Percentiles rank a stretch among this genome's conserved stretches.
Conservation (phyloP, 768 basidiomycete genomes). For the Heimioporus sp. region DNA sequence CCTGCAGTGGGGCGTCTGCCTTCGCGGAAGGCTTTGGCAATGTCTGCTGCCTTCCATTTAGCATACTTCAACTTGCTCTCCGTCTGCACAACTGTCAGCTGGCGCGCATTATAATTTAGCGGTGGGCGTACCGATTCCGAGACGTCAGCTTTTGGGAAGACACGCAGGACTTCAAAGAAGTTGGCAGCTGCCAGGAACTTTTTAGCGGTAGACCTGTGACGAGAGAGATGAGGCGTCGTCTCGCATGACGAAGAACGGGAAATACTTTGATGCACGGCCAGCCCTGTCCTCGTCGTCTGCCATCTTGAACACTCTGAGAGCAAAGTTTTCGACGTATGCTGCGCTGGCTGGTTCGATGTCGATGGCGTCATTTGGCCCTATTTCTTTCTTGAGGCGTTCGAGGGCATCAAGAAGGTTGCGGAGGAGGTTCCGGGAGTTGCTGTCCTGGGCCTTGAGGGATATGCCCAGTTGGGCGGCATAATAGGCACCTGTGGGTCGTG, state of each 20-base stretch:
- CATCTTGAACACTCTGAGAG: slow-evolving; percentile 77
- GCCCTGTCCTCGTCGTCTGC: slow-evolving; percentile 92
- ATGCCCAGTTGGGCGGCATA: slow-evolving; percentile 90
- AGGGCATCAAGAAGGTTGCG: slow-evolving; percentile 72
- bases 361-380: slow-evolving; percentile 75
- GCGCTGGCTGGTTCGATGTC: slow-evolving; percentile 79
- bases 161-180: slow-evolving; percentile 86
- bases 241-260: slow-evolving; percentile 2
- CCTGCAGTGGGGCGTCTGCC: slow-evolving; percentile 82
- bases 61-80: slow-evolving; percentile 90
- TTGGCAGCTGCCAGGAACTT: slow-evolving; percentile 95
- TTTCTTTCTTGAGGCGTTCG: slow-evolving; percentile 76
- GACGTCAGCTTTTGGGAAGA: slow-evolving; percentile 61
- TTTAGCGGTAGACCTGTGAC: slow-evolving; percentile 78
- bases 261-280: slow-evolving; percentile 73
- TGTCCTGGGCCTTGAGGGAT: slow-evolving; percentile 63
- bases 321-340: slow-evolving; percentile 95
- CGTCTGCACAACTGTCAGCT: slow-evolving; percentile 44
- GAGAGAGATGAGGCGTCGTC: slow-evolving; percentile 4
- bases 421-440: slow-evolving; percentile 63
- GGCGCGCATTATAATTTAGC: neutral
- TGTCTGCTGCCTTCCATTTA: slow-evolving; percentile 97
- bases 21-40: slow-evolving; percentile 93
- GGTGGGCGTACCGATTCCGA: slow-evolving; percentile 52
- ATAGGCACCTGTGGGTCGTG: slow-evolving; percentile 65